Evolutionary conservation across 805 yeast genomes (phyloP), one percentile per base, ranked within the genome.

Genomic region (Pichia cabralensis): DNA sequence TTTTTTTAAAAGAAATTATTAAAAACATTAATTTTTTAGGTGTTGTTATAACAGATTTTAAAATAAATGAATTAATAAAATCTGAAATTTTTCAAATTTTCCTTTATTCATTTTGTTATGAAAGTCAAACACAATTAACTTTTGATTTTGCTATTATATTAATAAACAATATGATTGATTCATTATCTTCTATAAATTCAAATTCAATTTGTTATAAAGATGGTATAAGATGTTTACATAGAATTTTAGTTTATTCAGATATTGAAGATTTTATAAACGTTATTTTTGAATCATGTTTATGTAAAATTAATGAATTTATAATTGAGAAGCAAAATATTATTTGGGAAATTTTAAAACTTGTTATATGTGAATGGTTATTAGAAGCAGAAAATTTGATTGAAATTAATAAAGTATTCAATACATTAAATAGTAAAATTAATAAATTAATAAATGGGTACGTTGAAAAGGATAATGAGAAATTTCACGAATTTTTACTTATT

Each of bases 381-480:
- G 36, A 32, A n/a, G 21, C 23, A 4, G 30, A 24, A 3, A 16
- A 13, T 10, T 17, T 14, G 9, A 17, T n/a, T 9, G 33, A 32
- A 11, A 25, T 22, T 21, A 12, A 5, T 3, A 12, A 28, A 8
- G 29, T 36, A 16, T 28, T 22, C 26, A 8, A 24, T 8, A 21
- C 10, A 2, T 28, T 33, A 13, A 9, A 10, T 5, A 7, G 3
- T 3, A 32, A 36, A n/a, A 7, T 36, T 21, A 20, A 18, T 2
- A 16, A 18, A 3, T 8, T 33, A 12, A 17, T 36, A 9, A 7
- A 12, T 5, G 15, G 13, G 10, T 36, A 32, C 21, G 36, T 29
- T 16, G 40, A 36, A 24, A 33, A 32, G 18, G 40, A 36, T 21
- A 30, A 36, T 26, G 11, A 5, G 1, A 36, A 36, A 18, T 36